Conservation (phyloP, 345 rosid species). For the Raphanus raphanistrum region DNA sequence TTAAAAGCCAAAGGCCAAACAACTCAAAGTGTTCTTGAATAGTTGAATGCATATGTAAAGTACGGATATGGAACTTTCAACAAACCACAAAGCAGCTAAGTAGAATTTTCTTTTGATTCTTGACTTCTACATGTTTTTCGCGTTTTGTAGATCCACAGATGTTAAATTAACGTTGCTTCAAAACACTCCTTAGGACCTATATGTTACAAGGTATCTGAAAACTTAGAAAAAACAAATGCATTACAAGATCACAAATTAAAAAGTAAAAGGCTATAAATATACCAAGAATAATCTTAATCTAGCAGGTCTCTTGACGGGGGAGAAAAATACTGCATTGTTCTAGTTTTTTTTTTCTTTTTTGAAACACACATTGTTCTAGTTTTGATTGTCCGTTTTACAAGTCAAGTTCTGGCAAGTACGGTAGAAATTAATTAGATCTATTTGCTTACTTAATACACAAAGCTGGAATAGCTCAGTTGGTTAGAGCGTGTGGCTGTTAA, state of each 20-base stretch:
- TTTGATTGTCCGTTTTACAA: neutral
- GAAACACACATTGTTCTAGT: neutral
- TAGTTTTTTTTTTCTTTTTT: too few relatives aligned
- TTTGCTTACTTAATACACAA: neutral
- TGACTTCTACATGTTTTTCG: neutral
- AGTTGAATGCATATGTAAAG: neutral
- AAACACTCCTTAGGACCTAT: neutral
- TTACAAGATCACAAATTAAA: neutral
- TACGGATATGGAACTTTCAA: neutral
- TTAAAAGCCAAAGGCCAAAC: neutral
- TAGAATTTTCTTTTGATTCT: neutral
- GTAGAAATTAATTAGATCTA: neutral
- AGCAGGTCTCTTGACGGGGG: neutral
- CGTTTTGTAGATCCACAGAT: neutral
- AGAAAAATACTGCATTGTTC: neutral
- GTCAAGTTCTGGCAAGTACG: neutral
- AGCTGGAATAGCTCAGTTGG: conserved; percentile 90
- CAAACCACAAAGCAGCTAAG: neutral
- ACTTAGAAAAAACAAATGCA: neutral
- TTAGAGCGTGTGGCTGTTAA: conserved; percentile 89
- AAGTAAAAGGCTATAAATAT: neutral
- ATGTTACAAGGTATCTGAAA: neutral
- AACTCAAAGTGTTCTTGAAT: neutral
- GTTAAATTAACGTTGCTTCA: neutral
- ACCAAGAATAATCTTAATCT: neutral